Evolutionary conservation across 2,329 filamentous ascomycete species (phyloP).

Genomic region (Trichoderma endophyticum): DNA sequence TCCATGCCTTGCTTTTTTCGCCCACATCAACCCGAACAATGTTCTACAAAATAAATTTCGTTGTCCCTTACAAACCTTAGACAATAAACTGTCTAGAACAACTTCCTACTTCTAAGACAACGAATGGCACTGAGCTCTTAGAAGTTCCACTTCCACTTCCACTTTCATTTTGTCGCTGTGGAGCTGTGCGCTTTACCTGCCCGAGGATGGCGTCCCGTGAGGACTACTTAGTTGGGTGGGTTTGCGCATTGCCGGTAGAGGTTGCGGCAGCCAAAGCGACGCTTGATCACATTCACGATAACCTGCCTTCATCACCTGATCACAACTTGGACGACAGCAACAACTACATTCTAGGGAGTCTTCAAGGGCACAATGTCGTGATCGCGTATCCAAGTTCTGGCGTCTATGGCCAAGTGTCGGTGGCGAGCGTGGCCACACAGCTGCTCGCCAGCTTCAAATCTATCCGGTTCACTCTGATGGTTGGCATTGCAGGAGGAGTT

Average conservation of each 20-base stretch:
- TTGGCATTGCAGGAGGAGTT: constrained; percentile 1
- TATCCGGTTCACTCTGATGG: background rate
- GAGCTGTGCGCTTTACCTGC: background rate
- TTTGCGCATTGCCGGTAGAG: constrained; percentile 7
- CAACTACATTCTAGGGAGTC: background rate
- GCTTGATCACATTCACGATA: background rate
- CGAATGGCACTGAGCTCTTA: background rate
- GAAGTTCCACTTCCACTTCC: background rate
- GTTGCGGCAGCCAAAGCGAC: constrained; percentile 2
- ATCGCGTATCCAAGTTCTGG: background rate
- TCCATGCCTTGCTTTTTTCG: background rate
- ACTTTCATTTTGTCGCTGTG: background rate
- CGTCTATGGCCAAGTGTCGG: background rate
- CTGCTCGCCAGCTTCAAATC: background rate
- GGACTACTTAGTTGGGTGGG: constrained; percentile 1
- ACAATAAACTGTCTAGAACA: background rate
- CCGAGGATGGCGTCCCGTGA: background rate
- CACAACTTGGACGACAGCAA: background rate
- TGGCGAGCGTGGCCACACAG: background rate
- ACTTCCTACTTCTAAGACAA: background rate
- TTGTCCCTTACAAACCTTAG: background rate
- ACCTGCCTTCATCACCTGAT: background rate
- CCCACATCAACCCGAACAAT: background rate
- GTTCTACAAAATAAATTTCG: background rate
- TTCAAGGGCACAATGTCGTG: constrained; percentile 8